These are phyloP conservation scores for Collybiopsis confluens DNA, from an alignment of 768 basidiomycete genomes.

Conservation along the genomic window DNA sequence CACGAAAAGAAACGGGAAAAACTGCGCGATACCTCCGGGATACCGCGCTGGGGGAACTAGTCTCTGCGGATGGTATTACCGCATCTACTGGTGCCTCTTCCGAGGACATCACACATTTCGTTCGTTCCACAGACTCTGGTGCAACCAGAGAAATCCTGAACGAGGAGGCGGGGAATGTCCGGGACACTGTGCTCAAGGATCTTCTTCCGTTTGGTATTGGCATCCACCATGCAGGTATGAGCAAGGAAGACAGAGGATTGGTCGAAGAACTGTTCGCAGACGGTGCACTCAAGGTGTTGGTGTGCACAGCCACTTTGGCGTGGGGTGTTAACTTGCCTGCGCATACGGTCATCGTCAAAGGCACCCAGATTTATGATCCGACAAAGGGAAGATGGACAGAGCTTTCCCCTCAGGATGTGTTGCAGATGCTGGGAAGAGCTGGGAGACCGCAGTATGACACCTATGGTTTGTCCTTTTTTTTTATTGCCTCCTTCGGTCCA, in stretches of 20 bases:
- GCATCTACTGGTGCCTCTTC: no score
- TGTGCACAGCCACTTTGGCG: conserved; percentile 96
- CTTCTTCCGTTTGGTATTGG: conserved; percentile 95
- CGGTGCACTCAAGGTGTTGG: conserved; percentile 88
- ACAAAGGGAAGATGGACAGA: conserved; percentile 99
- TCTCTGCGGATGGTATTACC: no score
- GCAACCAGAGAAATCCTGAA: conserved; percentile 88
- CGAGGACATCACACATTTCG: no score
- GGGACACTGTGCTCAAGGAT: conserved; percentile 81
- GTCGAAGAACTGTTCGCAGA: conserved; percentile 97
- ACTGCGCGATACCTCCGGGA: conserved; percentile 93
- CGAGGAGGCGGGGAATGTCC: conserved; percentile 77
- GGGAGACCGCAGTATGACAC: conserved; percentile 98
- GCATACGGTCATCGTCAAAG: conserved; percentile 98
- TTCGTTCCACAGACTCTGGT: conserved; percentile 24
- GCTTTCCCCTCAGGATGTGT: conserved; percentile 89
- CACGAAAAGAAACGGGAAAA: conserved; percentile 97
- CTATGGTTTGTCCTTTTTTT: conserved; percentile 26
- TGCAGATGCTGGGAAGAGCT: conserved; percentile 98
- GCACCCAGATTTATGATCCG: conserved; percentile 99
- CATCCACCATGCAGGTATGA: conserved; percentile 98
- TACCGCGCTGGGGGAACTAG: conserved; percentile 85
- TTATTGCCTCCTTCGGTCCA: no score
- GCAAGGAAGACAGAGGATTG: conserved; percentile 80
- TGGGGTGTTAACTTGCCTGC: conserved; percentile 99